These are phyloP conservation scores for Orbilia quercus DNA, from an alignment of 2,329 filamentous ascomycete species.

Conservation along the genomic window DNA sequence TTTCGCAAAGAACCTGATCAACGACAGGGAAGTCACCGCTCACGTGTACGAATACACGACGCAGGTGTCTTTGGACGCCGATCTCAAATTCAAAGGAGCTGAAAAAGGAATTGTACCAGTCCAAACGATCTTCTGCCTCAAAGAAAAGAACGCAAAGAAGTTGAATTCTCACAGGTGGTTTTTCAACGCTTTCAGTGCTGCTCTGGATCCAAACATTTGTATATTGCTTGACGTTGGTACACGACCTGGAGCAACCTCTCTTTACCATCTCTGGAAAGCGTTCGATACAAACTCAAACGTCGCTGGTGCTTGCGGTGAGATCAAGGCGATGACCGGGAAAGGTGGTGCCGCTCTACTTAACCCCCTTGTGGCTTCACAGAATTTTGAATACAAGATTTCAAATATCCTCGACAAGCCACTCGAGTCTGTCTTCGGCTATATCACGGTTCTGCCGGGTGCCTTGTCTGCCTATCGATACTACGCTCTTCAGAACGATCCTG, in stretches of 20 bases:
- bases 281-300: constrained; percentile 98
- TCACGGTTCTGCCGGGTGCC: constrained; percentile 95
- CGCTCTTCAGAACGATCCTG: constrained; percentile 91
- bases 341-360: constrained; percentile 86
- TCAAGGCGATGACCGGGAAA: constrained; percentile 94
- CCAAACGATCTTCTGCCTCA: constrained; percentile 98
- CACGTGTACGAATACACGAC: constrained; percentile 99
- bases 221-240: constrained; percentile 97
- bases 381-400: constrained; percentile 99
- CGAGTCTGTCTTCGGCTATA: constrained; percentile 97
- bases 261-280: constrained; percentile 99
- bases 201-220: constrained; percentile 94
- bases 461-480: constrained; percentile 96
- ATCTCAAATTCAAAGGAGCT: constrained; percentile 97
- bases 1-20: constrained; percentile 98
- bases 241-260: constrained; percentile 83
- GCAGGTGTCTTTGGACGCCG: constrained; percentile 92
- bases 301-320: constrained; percentile 95
- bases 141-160: constrained; percentile 97
- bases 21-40: constrained; percentile 91
- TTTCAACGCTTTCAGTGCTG: constrained; percentile 95
- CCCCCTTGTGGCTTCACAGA: constrained; percentile 93
- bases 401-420: constrained; percentile 98
- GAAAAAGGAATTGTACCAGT: constrained; percentile 99
- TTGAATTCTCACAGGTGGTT: constrained; percentile 99